Conservation (phyloP, 2,329 filamentous ascomycete genomes). For the Neospermospora avenae region DNA sequence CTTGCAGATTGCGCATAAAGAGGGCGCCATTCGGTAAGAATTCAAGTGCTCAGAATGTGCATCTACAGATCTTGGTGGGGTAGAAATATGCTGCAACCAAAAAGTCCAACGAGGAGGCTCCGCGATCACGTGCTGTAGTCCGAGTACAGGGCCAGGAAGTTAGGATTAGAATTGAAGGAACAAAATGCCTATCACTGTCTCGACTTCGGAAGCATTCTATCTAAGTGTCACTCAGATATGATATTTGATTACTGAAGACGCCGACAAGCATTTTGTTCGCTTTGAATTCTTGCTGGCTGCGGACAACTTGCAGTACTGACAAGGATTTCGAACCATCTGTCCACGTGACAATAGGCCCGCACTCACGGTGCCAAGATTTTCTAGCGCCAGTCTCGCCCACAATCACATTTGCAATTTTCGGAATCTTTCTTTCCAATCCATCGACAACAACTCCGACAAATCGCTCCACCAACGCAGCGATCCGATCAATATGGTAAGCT, state of each 20-base stretch:
- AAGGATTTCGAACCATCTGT: too few relatives aligned
- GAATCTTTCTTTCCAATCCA: conserved; percentile 1
- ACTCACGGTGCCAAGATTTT: conserved; percentile 12
- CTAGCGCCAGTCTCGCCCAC: not conserved
- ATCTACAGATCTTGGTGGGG: not conserved
- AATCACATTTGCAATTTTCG: conserved; percentile 3
- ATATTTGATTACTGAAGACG: too few relatives aligned
- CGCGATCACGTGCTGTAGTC: too few relatives aligned
- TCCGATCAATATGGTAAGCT: conserved; percentile 61
- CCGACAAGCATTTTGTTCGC: too few relatives aligned
- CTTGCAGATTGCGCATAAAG: conserved; percentile 72
- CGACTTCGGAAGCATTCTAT: too few relatives aligned
- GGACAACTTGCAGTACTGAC: too few relatives aligned
- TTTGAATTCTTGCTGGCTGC: too few relatives aligned
- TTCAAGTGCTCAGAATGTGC: not conserved
- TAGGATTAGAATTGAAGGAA: too few relatives aligned
- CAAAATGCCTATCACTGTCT: too few relatives aligned
- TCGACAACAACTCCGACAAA: conserved; percentile 17
- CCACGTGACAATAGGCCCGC: not conserved
- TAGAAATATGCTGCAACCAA: not conserved
- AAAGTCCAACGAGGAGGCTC: conserved; percentile 12
- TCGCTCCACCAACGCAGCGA: conserved; percentile 17
- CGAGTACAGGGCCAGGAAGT: too few relatives aligned
- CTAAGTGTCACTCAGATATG: too few relatives aligned
- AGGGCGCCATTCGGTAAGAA: conserved; percentile 59